Percentiles rank a stretch among this genome's conserved stretches.
Conservation (phyloP, 2,329 filamentous ascomycete genomes). For the Colletotrichum salicis region DNA sequence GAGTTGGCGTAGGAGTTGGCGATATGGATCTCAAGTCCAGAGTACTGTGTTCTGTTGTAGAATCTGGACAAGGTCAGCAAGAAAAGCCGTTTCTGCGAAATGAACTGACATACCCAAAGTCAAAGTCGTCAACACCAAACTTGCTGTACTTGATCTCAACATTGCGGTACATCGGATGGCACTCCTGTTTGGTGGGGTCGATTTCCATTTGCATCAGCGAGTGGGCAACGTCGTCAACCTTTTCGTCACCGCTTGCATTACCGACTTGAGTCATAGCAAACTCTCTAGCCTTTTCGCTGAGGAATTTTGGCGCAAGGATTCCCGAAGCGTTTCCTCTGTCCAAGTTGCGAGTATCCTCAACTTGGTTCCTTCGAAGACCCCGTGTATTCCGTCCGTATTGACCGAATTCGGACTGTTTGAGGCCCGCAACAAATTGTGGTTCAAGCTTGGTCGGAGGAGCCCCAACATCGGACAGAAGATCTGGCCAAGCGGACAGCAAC, state of each 20-base stretch:
- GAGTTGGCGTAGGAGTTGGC: slow-evolving; percentile 96
- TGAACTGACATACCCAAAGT: slow-evolving; percentile 79
- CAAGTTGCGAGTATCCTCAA: slow-evolving; percentile 77
- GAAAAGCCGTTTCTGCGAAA: no score
- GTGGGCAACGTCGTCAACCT: slow-evolving; percentile 68
- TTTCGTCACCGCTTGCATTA: slow-evolving; percentile 55
- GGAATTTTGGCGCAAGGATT: slow-evolving; percentile 84
- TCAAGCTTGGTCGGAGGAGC: slow-evolving; percentile 83
- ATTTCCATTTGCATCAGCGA: slow-evolving; percentile 75
- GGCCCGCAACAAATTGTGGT: slow-evolving; percentile 71
- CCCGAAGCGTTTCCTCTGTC: slow-evolving; percentile 69
- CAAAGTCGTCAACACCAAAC: slow-evolving; percentile 99
- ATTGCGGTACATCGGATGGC: slow-evolving; percentile 88
- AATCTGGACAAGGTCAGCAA: slow-evolving; percentile 65
- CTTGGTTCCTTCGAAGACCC: slow-evolving; percentile 81
- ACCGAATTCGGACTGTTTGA: slow-evolving; percentile 80
- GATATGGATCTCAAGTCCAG: slow-evolving; percentile 95
- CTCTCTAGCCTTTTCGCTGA: slow-evolving; percentile 91
- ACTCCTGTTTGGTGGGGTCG: slow-evolving; percentile 81
- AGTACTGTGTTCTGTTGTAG: slow-evolving; percentile 93
- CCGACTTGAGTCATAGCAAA: slow-evolving; percentile 58
- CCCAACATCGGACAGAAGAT: slow-evolving; percentile 85
- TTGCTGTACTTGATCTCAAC: slow-evolving; percentile 99
- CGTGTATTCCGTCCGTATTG: slow-evolving; percentile 82
- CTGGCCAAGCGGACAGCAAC: slow-evolving; percentile 90